Conservation (phyloP, 2,329 filamentous ascomycete genomes). For the Apiospora phragmitis region DNA sequence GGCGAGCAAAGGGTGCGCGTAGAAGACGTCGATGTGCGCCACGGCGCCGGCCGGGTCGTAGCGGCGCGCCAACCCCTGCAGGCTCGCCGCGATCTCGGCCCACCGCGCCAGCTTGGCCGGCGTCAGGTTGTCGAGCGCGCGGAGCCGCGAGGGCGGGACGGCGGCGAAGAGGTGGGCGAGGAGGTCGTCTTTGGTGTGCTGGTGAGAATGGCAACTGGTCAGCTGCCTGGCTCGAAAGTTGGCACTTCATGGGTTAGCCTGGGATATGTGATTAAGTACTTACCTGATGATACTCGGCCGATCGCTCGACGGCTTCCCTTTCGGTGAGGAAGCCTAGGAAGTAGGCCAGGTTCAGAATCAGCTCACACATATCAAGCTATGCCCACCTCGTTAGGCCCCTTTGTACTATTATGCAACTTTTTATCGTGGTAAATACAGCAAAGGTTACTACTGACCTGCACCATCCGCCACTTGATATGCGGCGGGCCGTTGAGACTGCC, state of each 20-base stretch:
- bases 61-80: slow-evolving; percentile 33
- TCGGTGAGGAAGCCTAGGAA: slow-evolving; percentile 37
- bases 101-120: slow-evolving; percentile 27
- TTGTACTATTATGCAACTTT: too few species aligned
- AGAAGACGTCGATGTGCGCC: slow-evolving; percentile 38
- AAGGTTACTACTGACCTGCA: not conserved
- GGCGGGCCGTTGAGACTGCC: slow-evolving; percentile 43
- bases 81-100: slow-evolving; percentile 28
- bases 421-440: too few species aligned
- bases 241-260: too few species aligned
- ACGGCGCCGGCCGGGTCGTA: slow-evolving; percentile 40
- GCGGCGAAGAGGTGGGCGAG: slow-evolving; percentile 23
- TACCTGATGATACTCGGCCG: slow-evolving; percentile 16
- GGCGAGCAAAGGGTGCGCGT: slow-evolving; percentile 29
- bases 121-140: slow-evolving; percentile 28
- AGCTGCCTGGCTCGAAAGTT: too few species aligned
- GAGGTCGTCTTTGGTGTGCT: slow-evolving; percentile 18
- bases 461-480: slow-evolving; percentile 39
- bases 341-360: slow-evolving; percentile 35
- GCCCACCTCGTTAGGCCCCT: not conserved
- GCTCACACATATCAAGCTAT: slow-evolving; percentile 31
- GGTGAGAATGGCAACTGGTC: too few species aligned
- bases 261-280: too few species aligned
- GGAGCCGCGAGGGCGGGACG: slow-evolving; percentile 19
- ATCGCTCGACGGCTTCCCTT: slow-evolving; percentile 20